These are phyloP conservation scores for Fistulifera solaris DNA, from an alignment of 108 stramenopile species.

Conservation along the genomic window DNA sequence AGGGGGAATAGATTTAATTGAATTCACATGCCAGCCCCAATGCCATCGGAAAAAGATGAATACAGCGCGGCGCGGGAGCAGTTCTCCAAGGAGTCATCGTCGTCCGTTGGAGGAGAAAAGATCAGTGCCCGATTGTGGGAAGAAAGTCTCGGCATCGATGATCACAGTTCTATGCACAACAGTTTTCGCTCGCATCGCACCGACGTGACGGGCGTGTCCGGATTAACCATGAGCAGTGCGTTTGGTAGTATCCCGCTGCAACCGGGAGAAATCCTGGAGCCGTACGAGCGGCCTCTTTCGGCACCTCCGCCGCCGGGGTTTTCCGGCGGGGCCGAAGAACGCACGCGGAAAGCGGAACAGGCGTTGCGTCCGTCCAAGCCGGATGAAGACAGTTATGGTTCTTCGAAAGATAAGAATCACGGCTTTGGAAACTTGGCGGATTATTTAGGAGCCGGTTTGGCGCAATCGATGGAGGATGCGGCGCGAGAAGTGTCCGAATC, in stretches of 20 bases:
- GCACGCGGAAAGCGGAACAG: constrained; percentile 6
- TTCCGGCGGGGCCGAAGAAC: neutral
- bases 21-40: too few species aligned
- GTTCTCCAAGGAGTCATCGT: too few species aligned
- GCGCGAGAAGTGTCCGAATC: constrained; percentile 10
- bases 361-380: neutral
- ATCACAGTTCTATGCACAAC: too few species aligned
- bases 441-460: constrained; percentile 64
- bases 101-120: too few species aligned
- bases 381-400: constrained; percentile 1
- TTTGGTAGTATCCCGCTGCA: constrained; percentile 7
- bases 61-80: too few species aligned
- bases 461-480: constrained; percentile 75
- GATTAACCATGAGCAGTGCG: too few species aligned
- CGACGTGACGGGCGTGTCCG: too few species aligned
- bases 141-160: too few species aligned
- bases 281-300: constrained; percentile 9
- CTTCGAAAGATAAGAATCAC: constrained; percentile 19
- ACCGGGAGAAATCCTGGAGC: constrained; percentile 6
- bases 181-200: too few species aligned
- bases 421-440: constrained; percentile 66
- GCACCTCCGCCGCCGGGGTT: constrained; percentile 18
- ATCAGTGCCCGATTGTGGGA: too few species aligned
- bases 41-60: too few species aligned
- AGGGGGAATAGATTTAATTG: too few species aligned